Conservation (phyloP, 495 filamentous ascomycete genomes). For the Hypomontagnella monticulosa region DNA sequence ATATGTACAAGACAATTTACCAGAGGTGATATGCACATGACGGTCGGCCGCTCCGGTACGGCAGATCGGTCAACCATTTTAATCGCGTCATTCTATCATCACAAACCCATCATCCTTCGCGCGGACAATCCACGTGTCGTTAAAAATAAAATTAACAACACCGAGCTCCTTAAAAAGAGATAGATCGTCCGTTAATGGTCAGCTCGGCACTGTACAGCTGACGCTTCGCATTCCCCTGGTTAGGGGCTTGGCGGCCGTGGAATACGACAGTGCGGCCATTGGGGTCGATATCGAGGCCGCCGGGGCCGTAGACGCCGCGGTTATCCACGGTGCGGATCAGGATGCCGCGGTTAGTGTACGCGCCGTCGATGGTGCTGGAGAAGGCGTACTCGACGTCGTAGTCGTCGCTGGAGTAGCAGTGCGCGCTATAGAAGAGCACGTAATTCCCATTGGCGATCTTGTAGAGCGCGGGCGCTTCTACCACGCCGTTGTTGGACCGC, state of each 20-base stretch:
- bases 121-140: neutral
- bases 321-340: conserved; percentile 43
- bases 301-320: conserved; percentile 41
- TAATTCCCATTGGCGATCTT: conserved; percentile 59
- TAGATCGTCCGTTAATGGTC: conserved; percentile 39
- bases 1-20: conserved; percentile 28
- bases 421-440: conserved; percentile 69
- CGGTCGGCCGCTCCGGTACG: neutral
- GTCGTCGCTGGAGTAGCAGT: conserved; percentile 60
- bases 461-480: conserved; percentile 69
- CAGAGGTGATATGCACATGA: conserved; percentile 10
- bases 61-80: conserved; percentile 1
- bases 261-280: conserved; percentile 42
- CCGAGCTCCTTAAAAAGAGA: conserved; percentile 5
- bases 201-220: conserved; percentile 42
- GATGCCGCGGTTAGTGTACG: conserved; percentile 55
- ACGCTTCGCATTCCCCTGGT: conserved; percentile 25
- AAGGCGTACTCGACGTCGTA: conserved; percentile 68
- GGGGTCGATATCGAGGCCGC: conserved; percentile 45
- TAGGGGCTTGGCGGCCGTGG: conserved; percentile 40
- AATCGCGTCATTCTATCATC: conserved; percentile 3
- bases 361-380: conserved; percentile 55
- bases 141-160: too few relatives aligned
- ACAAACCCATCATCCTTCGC: neutral
- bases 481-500: conserved; percentile 62